Percentiles rank a stretch among this genome's conserved stretches.
These are phyloP conservation scores for Excoecaria agallocha DNA, from an alignment of 345 rosid genomes.

Conservation along the genomic window DNA sequence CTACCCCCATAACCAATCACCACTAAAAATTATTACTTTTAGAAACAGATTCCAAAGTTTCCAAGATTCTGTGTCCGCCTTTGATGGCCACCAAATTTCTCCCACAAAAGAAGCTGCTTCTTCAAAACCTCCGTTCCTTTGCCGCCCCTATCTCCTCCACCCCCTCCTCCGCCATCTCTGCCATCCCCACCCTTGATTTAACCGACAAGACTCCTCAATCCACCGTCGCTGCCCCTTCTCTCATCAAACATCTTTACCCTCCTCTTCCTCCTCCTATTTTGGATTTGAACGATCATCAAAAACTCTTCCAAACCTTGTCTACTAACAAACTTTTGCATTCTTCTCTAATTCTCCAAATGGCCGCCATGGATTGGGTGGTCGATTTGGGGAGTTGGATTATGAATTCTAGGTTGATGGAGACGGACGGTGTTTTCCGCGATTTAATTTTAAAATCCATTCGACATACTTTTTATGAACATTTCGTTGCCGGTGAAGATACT, in stretches of 20 bases:
- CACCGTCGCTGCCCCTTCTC: background rate
- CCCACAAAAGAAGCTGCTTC: too few species aligned
- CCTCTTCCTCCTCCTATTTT: slow-evolving; percentile 29
- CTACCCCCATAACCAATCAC: too few species aligned
- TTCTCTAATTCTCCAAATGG: slow-evolving; percentile 47
- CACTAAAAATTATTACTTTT: too few species aligned
- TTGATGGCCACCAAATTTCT: too few species aligned
- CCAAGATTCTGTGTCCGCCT: too few species aligned
- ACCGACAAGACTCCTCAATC: slow-evolving; percentile 24
- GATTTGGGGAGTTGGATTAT: slow-evolving; percentile 74
- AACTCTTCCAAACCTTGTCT: slow-evolving; percentile 49
- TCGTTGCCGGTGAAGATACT: slow-evolving; percentile 71
- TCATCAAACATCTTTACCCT: background rate
- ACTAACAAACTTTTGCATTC: slow-evolving; percentile 54
- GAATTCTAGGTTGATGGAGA: slow-evolving; percentile 62
- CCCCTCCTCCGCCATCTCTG: slow-evolving; percentile 24
- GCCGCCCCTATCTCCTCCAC: slow-evolving; percentile 17
- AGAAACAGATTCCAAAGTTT: too few species aligned
- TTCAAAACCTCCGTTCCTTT: too few species aligned
- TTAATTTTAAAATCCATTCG: slow-evolving; percentile 35
- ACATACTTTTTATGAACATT: slow-evolving; percentile 71
- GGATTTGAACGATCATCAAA: slow-evolving; percentile 50
- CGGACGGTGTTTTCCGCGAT: slow-evolving; percentile 37
- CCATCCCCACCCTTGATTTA: slow-evolving; percentile 2
- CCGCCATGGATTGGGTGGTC: slow-evolving; percentile 55